Conservation (phyloP, 306 rosid genomes). For the Ziziphus jujuba region DNA sequence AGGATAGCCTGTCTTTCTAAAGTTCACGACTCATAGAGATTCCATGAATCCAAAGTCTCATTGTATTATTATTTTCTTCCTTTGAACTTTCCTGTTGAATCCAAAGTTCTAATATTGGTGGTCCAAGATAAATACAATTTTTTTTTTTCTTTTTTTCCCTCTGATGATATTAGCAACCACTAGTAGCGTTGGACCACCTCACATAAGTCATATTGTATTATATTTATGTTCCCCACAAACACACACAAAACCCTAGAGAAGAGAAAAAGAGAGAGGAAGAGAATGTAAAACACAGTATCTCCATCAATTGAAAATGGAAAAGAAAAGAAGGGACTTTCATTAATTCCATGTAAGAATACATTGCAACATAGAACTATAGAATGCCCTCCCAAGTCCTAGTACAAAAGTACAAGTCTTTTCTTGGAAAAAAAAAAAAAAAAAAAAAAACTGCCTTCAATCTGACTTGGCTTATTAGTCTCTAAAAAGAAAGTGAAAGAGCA, state of each 20-base stretch:
- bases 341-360: slow-evolving; percentile 33
- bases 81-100: slow-evolving; percentile 15
- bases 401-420: slow-evolving; percentile 31
- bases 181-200: slow-evolving; percentile 35
- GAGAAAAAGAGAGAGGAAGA: slow-evolving; percentile 10
- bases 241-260: slow-evolving; percentile 18
- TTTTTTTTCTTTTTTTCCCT: slow-evolving; percentile 26
- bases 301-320: slow-evolving; percentile 14
- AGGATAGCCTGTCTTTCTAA: slow-evolving; percentile 25
- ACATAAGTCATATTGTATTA: slow-evolving; percentile 23
- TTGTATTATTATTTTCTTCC: neutral
- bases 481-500: slow-evolving; percentile 20
- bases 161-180: slow-evolving; percentile 24
- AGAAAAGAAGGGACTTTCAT: slow-evolving; percentile 37
- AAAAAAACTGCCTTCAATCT: slow-evolving; percentile 26
- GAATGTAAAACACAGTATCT: slow-evolving; percentile 11
- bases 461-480: slow-evolving; percentile 32
- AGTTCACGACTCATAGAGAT: slow-evolving; percentile 27
- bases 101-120: slow-evolving; percentile 23
- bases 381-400: slow-evolving; percentile 22
- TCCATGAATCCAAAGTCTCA: slow-evolving; percentile 37
- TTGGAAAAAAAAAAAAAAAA: slow-evolving; percentile 17
- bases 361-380: slow-evolving; percentile 29
- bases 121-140: slow-evolving; percentile 28
- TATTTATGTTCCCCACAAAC: slow-evolving; percentile 37